These are phyloP conservation scores for Spatholobus suberectus DNA, from an alignment of 306 rosid species.

Conservation along the genomic window DNA sequence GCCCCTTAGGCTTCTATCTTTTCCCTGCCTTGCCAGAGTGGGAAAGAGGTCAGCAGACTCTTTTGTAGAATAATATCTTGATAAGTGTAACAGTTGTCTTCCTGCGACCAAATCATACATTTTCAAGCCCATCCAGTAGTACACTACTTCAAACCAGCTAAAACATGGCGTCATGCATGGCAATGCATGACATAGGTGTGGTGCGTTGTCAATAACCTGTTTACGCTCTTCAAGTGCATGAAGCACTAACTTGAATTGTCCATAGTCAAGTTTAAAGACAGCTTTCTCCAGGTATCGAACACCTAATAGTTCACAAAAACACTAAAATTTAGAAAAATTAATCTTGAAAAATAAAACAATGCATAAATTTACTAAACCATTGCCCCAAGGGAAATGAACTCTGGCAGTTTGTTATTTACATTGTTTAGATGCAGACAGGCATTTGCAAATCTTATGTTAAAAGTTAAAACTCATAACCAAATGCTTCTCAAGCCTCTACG, in stretches of 20 bases:
- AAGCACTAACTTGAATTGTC: constrained; percentile 93
- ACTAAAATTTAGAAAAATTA: neutral
- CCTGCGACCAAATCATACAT: constrained; percentile 97
- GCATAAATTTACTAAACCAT: neutral
- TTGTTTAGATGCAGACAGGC: constrained; percentile 12
- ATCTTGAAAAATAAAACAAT: neutral
- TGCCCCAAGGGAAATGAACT: neutral
- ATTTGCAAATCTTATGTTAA: neutral
- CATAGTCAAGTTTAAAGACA: constrained; percentile 89
- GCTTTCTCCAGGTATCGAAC: constrained; percentile 99
- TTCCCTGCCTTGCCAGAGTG: constrained; percentile 79
- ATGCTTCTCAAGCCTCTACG: neutral
- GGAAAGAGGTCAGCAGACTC: constrained; percentile 95
- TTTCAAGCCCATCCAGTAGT: constrained; percentile 95
- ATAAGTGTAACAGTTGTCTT: constrained; percentile 77
- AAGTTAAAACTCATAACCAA: neutral
- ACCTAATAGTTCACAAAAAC: constrained; percentile 58
- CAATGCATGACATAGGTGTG: constrained; percentile 95
- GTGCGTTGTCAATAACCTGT: constrained; percentile 93
- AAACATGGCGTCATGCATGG: constrained; percentile 99
- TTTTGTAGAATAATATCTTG: constrained; percentile 89
- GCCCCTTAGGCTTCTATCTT: constrained; percentile 75
- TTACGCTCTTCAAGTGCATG: constrained; percentile 98
- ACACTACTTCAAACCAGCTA: constrained; percentile 90
- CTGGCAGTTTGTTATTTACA: neutral